phyloP scores from a whole-genome alignment of 257 asterid species.

The Ligustrum vulgare region DNA sequence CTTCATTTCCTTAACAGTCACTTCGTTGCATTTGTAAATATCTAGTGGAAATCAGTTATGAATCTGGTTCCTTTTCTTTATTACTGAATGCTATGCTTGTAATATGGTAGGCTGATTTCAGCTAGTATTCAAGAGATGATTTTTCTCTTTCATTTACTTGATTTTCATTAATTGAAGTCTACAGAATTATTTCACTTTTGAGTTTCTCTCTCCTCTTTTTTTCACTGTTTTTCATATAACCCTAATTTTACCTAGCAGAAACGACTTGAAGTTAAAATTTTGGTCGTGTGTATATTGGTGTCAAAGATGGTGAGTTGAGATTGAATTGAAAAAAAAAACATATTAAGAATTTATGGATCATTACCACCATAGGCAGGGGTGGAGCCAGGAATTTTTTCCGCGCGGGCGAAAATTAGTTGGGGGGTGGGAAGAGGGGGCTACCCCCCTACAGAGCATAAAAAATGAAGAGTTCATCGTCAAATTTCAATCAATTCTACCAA shows the following conservation, averaged over 20 bases:
- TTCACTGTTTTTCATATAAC: neutral
- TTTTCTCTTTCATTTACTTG: neutral
- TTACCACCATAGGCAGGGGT: neutral
- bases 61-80: neutral
- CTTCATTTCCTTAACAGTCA: slow-evolving; percentile 57
- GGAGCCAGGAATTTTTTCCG: too few relatives aligned
- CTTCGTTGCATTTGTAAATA: slow-evolving; percentile 14
- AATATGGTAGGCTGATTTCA: neutral
- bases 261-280: neutral
- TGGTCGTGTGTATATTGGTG: neutral
- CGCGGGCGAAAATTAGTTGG: too few relatives aligned
- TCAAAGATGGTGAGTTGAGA: neutral
- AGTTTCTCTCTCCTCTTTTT: neutral
- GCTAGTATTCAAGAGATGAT: neutral
- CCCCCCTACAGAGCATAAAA: too few relatives aligned
- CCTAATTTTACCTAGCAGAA: neutral
- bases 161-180: neutral
- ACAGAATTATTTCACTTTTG: neutral
- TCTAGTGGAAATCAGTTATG: neutral
- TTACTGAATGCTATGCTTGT: neutral
- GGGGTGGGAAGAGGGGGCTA: too few relatives aligned
- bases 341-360: neutral
- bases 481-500: too few relatives aligned
- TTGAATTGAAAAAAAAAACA: neutral
- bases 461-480: too few relatives aligned